Percentiles rank a stretch among this genome's conserved stretches.
phyloP scores from a whole-genome alignment of 257 asterid species.

The Nicotiana otophora region DNA sequence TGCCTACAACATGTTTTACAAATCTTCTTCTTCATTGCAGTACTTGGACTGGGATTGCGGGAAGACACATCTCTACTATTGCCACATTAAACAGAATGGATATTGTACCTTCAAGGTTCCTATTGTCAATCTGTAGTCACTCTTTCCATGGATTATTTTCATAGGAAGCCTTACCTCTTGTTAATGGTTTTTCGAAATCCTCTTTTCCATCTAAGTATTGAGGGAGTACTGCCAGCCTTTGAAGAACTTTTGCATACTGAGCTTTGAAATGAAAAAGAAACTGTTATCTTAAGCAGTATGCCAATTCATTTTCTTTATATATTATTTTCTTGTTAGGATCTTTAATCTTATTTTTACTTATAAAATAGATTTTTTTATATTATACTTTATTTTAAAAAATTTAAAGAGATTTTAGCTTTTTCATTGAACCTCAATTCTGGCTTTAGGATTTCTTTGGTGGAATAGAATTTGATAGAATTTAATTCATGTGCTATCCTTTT shows the following conservation, averaged over 20 bases:
- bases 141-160: not conserved
- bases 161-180: not conserved
- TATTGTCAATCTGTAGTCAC: not conserved
- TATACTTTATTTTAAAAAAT: not conserved
- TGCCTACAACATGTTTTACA: not conserved
- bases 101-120: slow-evolving; percentile 60
- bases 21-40: slow-evolving; percentile 34
- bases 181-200: not conserved
- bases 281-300: not conserved
- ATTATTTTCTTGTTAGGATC: not conserved
- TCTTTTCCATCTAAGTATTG: not conserved
- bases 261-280: not conserved
- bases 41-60: slow-evolving; percentile 54
- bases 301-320: not conserved
- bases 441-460: not conserved
- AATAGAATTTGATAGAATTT: not conserved
- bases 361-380: not conserved
- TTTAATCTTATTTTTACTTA: not conserved
- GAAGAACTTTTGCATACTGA: slow-evolving; percentile 11
- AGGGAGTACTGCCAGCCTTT: not conserved
- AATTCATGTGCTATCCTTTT: not conserved
- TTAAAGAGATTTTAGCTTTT: not conserved
- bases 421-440: not conserved
- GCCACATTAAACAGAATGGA: slow-evolving; percentile 41
- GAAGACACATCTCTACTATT: slow-evolving; percentile 53